phyloP scores from a whole-genome alignment of 2,329 filamentous ascomycete species.

The Colletotrichum scovillei region DNA sequence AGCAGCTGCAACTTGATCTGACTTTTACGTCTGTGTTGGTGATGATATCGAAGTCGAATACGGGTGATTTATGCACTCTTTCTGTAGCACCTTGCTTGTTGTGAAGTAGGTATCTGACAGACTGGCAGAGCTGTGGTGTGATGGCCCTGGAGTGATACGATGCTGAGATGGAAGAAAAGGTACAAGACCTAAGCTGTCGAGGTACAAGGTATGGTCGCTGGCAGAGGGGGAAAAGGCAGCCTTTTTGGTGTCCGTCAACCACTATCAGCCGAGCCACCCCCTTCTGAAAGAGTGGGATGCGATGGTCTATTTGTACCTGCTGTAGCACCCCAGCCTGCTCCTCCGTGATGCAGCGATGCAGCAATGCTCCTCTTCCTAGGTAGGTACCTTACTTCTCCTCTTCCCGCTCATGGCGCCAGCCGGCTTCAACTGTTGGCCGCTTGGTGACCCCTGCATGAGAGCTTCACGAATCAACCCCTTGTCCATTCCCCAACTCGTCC shows the following conservation, averaged over 20 bases:
- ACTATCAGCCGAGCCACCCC: slow-evolving; percentile 22
- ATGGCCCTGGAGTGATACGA: neutral
- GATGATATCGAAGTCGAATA: neutral
- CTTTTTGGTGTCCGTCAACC: slow-evolving; percentile 10
- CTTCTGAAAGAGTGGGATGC: slow-evolving; percentile 34
- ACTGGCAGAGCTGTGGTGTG: neutral
- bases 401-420: slow-evolving; percentile 7
- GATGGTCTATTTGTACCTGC: slow-evolving; percentile 34
- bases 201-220: slow-evolving; percentile 5
- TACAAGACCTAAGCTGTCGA: neutral
- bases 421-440: neutral
- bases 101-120: neutral
- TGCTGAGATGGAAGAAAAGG: neutral
- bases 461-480: neutral
- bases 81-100: neutral
- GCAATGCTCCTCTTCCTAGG: neutral
- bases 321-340: neutral
- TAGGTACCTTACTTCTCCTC: too few species aligned
- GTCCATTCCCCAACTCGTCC: neutral
- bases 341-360: neutral
- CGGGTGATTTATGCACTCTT: neutral
- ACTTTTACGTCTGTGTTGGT: neutral
- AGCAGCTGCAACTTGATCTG: neutral
- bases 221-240: neutral
- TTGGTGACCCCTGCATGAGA: slow-evolving; percentile 8